Evolutionary conservation across 2,329 filamentous ascomycete genomes (phyloP).

Genomic region (Coccinonectria pachysandricola): DNA sequence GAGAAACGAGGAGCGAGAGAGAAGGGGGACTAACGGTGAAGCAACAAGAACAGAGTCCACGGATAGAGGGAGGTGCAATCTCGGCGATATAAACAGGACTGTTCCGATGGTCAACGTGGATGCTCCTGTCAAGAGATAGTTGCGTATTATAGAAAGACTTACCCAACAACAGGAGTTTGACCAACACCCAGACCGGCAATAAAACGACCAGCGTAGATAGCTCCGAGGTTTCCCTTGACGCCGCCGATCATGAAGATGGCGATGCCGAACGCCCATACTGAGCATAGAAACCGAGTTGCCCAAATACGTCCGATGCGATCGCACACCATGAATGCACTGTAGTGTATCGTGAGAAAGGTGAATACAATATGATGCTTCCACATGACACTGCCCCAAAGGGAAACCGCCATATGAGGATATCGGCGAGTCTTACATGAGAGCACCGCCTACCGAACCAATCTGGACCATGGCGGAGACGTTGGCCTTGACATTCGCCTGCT

Average conservation of each 20-base stretch:
- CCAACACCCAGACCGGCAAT: slow-evolving; percentile 57
- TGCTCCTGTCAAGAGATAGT: not conserved
- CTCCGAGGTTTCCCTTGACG: slow-evolving; percentile 40
- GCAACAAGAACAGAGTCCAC: slow-evolving; percentile 60
- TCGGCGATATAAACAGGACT: slow-evolving; percentile 62
- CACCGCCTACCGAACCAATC: slow-evolving; percentile 63
- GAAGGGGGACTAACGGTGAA: too few species aligned
- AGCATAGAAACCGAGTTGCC: slow-evolving; percentile 48
- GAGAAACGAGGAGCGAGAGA: too few species aligned
- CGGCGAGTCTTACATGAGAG: slow-evolving; percentile 37
- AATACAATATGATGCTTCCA: too few species aligned
- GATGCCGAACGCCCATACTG: slow-evolving; percentile 48
- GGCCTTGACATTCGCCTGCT: slow-evolving; percentile 57
- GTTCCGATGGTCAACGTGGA: slow-evolving; percentile 1
- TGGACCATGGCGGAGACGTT: slow-evolving; percentile 79
- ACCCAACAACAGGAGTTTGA: slow-evolving; percentile 54
- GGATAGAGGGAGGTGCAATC: slow-evolving; percentile 56
- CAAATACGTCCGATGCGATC: slow-evolving; percentile 53
- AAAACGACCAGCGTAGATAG: slow-evolving; percentile 56
- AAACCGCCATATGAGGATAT: not conserved
- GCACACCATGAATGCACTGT: slow-evolving; percentile 46
- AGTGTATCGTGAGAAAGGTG: slow-evolving; percentile 36
- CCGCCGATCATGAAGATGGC: slow-evolving; percentile 45
- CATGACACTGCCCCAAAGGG: not conserved
- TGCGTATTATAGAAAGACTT: slow-evolving; percentile 4